A percentile compares a stretch with the other conserved stretches of the same genome.
These are phyloP conservation scores for Talaromyces amestolkiae DNA, from an alignment of 2,329 filamentous ascomycete species.

Conservation along the genomic window DNA sequence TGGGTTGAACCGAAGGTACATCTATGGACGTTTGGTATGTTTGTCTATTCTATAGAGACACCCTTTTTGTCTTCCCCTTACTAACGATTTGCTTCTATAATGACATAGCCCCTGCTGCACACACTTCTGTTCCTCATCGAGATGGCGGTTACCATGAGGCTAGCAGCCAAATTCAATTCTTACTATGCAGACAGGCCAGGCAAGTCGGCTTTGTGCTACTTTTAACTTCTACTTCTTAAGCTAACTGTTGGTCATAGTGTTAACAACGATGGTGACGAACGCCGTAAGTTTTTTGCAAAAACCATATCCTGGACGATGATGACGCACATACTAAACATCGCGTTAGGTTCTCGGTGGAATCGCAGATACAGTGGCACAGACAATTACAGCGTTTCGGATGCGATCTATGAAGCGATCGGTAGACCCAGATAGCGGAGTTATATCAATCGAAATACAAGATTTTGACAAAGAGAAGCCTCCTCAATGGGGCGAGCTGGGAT, in stretches of 20 bases:
- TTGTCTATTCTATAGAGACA: neutral
- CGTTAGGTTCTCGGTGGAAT: conserved; percentile 77
- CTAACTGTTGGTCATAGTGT: conserved; percentile 53
- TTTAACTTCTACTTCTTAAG: neutral
- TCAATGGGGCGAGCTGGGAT: conserved; percentile 64
- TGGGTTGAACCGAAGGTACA: conserved; percentile 48
- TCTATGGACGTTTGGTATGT: conserved; percentile 45
- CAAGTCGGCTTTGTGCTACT: conserved; percentile 42
- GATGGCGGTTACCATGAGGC: conserved; percentile 77
- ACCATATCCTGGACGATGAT: neutral
- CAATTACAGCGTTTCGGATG: conserved; percentile 70
- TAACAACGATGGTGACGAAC: conserved; percentile 99
- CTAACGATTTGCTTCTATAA: conserved; percentile 17
- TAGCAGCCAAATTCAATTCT: conserved; percentile 84
- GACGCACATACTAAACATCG: conserved; percentile 3
- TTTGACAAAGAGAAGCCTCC: conserved; percentile 75
- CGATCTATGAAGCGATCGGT: conserved; percentile 62
- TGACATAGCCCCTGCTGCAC: conserved; percentile 76
- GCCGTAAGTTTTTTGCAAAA: conserved; percentile 56
- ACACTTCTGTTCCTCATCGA: conserved; percentile 80
- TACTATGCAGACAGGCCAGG: conserved; percentile 89
- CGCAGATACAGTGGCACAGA: conserved; percentile 93
- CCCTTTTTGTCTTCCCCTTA: neutral
- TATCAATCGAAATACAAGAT: conserved; percentile 86
- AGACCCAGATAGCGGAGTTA: conserved; percentile 60